phyloP scores from a whole-genome alignment of 1,284 basidiomycete genomes.

The Sutorius eximius region DNA sequence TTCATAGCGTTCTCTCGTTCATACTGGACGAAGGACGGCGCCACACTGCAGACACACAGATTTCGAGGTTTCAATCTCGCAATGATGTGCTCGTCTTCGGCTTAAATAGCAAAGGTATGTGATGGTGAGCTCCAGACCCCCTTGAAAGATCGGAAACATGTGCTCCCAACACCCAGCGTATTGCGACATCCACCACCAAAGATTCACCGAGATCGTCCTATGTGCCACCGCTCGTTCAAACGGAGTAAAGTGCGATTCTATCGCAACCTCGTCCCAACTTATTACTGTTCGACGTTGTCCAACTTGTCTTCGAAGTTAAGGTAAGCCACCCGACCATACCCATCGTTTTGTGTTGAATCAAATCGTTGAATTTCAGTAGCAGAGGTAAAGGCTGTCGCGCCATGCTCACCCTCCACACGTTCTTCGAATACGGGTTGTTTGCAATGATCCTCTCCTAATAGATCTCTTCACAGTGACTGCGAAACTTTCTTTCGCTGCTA shows the following conservation, averaged over 20 bases:
- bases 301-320: conserved; percentile 1
- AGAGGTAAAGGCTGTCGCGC: neutral
- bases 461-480: neutral
- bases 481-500: neutral
- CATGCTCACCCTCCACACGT: neutral
- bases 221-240: neutral
- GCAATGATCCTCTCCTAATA: neutral
- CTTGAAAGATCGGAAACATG: conserved; percentile 16
- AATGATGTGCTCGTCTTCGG: neutral
- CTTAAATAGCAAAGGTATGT: conserved; percentile 27
- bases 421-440: neutral
- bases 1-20: neutral
- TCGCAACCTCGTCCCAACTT: neutral
- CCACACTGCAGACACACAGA: conserved; percentile 9
- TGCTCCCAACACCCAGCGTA: conserved; percentile 10
- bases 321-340: conserved; percentile 1
- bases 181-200: conserved; percentile 7
- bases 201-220: conserved; percentile 1
- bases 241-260: neutral
- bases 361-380: neutral
- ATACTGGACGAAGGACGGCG: conserved; percentile 14
- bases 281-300: conserved; percentile 4
- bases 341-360: neutral
- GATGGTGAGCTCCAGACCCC: conserved; percentile 9
- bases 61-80: neutral